phyloP scores from a whole-genome alignment of 2,329 filamentous ascomycete species.

The Penicillium sclerotigenum region DNA sequence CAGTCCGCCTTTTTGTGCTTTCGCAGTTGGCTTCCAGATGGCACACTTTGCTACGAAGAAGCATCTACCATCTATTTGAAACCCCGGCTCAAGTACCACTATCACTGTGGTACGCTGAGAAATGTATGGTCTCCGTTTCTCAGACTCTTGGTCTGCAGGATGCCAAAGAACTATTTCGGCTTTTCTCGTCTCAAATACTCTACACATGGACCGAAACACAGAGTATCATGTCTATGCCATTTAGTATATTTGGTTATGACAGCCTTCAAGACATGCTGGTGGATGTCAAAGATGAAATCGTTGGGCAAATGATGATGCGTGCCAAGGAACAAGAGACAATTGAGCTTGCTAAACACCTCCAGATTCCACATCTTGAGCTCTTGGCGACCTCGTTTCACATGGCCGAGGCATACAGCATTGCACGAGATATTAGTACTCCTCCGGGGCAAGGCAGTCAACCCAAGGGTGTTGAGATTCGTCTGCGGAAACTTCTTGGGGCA shows the following conservation, averaged over 20 bases:
- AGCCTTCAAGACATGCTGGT: constrained; percentile 65
- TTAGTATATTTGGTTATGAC: constrained; percentile 75
- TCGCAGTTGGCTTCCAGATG: constrained; percentile 75
- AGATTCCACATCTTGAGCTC: constrained; percentile 54
- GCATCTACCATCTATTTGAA: constrained; percentile 93
- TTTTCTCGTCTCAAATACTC: constrained; percentile 85
- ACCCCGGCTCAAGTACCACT: constrained; percentile 69
- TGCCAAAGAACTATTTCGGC: constrained; percentile 68
- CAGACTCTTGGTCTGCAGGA: constrained; percentile 61
- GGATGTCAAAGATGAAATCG: constrained; percentile 71
- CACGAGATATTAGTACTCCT: constrained; percentile 62
- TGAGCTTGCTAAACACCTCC: constrained; percentile 59
- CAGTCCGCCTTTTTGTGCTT: constrained; percentile 73
- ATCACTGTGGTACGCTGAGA: constrained; percentile 67
- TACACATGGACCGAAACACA: constrained; percentile 82
- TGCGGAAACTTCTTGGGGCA: constrained; percentile 67
- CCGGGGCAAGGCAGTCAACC: constrained; percentile 44
- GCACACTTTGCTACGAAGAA: constrained; percentile 80
- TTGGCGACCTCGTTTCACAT: constrained; percentile 70
- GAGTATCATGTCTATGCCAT: constrained; percentile 71
- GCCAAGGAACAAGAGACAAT: constrained; percentile 63
- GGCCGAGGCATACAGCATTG: constrained; percentile 77
- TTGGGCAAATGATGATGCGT: constrained; percentile 79
- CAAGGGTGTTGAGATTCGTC: constrained; percentile 60
- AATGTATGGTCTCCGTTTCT: constrained; percentile 67